Evolutionary conservation across 2,329 filamentous ascomycete species (phyloP), one percentile per base, ranked within the genome.

Genomic region (Aspergillus persii): DNA sequence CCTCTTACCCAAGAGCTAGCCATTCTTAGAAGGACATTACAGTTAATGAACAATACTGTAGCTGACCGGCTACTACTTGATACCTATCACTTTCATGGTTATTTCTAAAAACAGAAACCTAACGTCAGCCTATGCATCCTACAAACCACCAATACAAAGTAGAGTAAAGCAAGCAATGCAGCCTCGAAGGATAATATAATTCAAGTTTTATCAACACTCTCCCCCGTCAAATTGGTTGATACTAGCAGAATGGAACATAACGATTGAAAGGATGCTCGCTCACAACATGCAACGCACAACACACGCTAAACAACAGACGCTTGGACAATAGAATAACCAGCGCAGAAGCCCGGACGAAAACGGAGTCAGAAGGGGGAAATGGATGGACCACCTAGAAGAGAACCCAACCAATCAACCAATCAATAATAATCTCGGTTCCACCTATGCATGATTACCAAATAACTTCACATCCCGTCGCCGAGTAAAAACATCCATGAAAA

Each of bases 271-370:
- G 50, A 59, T 47, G 46, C 61, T 57, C 65, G 63, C 65, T 62
- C 62, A 63, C 58, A 61, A 59, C 56, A 67, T 67, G 64, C 63
- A 64, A 63, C 60, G 50, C 57, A 54, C 31, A 64, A 49, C 46
- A 54, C 49, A 59, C 60, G 59, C 64, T 64, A 61, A 68, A 53
- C 47, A 60, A 63, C 55, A 58, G 26, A 53, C 48, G 50, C 27
- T 39, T 29, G 46, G 33, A 41, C 27, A 41, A 33, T 15, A 48
- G 31, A 41, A 33, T 15, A 48, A 39, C 47, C 39, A 8, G 39
- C 39, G 23, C 51, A 46, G n/a, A 47, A 50, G 27, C 27, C n/a
- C 18, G n/a, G 39, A 48, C 26, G 36, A 46, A 41, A 46, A 30
- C 29, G 27, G 44, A 26, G n/a, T 15, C 8, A 52, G n/a, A 30